Percentiles rank a stretch among this genome's conserved stretches.
Conservation (phyloP, 2,329 filamentous ascomycete genomes). For the Anthostomella pinea region DNA sequence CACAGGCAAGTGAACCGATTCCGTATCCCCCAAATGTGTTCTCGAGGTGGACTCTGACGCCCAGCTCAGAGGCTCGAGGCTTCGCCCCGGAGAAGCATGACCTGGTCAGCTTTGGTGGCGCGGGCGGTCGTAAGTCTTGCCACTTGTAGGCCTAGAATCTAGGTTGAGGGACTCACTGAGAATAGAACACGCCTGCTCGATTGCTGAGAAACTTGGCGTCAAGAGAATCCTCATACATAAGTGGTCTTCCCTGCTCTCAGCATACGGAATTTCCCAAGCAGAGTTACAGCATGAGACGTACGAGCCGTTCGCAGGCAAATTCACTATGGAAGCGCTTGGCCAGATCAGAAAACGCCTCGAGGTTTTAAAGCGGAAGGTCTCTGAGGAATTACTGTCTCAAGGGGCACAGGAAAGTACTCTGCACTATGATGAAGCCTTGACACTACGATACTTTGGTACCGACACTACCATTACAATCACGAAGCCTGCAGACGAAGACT, state of each 20-base stretch:
- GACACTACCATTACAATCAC: conserved; percentile 48
- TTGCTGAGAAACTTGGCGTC: conserved; percentile 41
- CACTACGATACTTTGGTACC: conserved; percentile 48
- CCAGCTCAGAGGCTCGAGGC: conserved; percentile 1
- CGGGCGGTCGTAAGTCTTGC: conserved; percentile 51
- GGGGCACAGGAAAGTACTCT: conserved; percentile 15
- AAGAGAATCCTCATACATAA: conserved; percentile 41
- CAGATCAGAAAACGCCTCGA: conserved; percentile 6
- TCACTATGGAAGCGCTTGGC: conserved; percentile 5
- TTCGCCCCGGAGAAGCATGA: conserved; percentile 20
- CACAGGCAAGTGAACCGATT: conserved; percentile 10
- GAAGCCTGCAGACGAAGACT: conserved; percentile 34
- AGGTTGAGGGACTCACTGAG: background rate
- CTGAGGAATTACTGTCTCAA: conserved; percentile 17
- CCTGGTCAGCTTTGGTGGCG: conserved; percentile 59
- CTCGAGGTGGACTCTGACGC: too few species aligned
- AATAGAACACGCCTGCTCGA: conserved; percentile 42
- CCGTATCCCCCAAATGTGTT: background rate
- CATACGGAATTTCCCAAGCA: conserved; percentile 35
- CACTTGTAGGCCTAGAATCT: conserved; percentile 24
- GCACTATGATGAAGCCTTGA: conserved; percentile 36
- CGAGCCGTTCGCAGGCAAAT: conserved; percentile 12
- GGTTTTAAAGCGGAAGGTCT: conserved; percentile 36
- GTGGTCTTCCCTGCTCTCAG: conserved; percentile 34
- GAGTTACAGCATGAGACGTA: conserved; percentile 12